phyloP scores from a whole-genome alignment of 2,329 filamentous ascomycete species.

The Pseudogymnoascus sp. region DNA sequence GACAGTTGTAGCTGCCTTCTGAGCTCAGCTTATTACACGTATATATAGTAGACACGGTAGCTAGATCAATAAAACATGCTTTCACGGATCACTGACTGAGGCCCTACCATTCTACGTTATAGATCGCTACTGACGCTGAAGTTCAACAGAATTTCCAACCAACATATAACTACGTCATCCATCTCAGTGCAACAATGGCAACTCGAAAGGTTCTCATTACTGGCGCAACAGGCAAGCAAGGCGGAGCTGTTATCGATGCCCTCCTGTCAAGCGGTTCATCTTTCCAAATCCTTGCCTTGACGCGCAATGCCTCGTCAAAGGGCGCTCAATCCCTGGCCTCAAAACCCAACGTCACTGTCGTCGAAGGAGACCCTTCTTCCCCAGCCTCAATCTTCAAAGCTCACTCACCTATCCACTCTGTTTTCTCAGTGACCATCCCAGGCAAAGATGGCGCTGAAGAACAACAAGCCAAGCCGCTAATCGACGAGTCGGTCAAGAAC shows the following conservation, averaged over 20 bases:
- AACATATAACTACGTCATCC: not conserved
- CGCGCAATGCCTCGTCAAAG: conserved; percentile 39
- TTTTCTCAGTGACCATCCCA: conserved; percentile 40
- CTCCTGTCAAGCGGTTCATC: conserved; percentile 19
- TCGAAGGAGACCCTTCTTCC: conserved; percentile 46
- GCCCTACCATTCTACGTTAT: too few relatives aligned
- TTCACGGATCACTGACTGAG: too few relatives aligned
- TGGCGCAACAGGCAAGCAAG: conserved; percentile 37
- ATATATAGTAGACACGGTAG: too few relatives aligned
- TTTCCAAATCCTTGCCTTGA: conserved; percentile 47
- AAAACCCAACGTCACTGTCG: conserved; percentile 39
- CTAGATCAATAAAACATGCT: too few relatives aligned
- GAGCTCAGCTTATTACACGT: too few relatives aligned
- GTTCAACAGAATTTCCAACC: too few relatives aligned
- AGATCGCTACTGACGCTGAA: too few relatives aligned
- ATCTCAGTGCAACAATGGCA: not conserved
- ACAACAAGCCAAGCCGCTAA: conserved; percentile 42
- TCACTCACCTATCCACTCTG: conserved; percentile 41
- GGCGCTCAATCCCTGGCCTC: conserved; percentile 37
- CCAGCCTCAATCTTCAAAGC: conserved; percentile 38
- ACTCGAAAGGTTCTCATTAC: conserved; percentile 27
- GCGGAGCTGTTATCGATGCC: conserved; percentile 29
- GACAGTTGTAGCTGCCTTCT: too few relatives aligned
- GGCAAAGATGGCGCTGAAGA: conserved; percentile 37
- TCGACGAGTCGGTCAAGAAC: conserved; percentile 47